These are phyloP conservation scores for Heliophila coronopifolia DNA, from an alignment of 441 rosid species.

Conservation along the genomic window DNA sequence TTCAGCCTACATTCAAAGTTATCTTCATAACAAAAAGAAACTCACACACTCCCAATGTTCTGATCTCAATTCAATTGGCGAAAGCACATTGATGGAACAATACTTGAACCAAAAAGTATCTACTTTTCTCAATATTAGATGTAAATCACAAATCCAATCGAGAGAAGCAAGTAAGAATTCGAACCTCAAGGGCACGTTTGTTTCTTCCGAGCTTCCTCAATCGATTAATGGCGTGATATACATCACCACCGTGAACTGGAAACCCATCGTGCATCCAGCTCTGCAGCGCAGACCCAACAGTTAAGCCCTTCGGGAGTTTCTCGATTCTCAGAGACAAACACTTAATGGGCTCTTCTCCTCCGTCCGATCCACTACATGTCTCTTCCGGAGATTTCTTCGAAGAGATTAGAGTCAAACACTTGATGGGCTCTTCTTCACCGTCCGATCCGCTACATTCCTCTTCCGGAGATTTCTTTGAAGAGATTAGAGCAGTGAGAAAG, in stretches of 20 bases:
- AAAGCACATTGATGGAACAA: background rate
- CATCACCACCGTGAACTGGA: slow-evolving; percentile 76
- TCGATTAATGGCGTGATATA: slow-evolving; percentile 77
- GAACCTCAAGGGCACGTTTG: slow-evolving; percentile 72
- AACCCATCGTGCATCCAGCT: slow-evolving; percentile 90
- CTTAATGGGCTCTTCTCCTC: slow-evolving; percentile 27
- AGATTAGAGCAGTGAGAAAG: slow-evolving; percentile 36
- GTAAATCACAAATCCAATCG: background rate
- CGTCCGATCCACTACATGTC: background rate
- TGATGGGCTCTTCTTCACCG: slow-evolving; percentile 21
- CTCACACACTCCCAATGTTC: background rate
- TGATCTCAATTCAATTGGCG: background rate
- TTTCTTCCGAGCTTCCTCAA: slow-evolving; percentile 58
- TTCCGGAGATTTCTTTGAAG: slow-evolving; percentile 3
- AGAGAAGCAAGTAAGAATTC: slow-evolving; percentile 8
- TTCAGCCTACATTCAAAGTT: background rate
- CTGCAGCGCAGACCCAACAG: slow-evolving; percentile 65
- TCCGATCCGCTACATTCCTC: slow-evolving; percentile 11
- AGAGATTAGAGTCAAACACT: slow-evolving; percentile 43
- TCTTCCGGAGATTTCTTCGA: slow-evolving; percentile 3
- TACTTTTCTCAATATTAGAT: background rate
- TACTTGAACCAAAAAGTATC: background rate
- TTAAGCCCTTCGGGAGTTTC: slow-evolving; percentile 49
- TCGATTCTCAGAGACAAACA: slow-evolving; percentile 71
- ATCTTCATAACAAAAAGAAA: background rate